Evolutionary conservation across 257 asterid genomes (phyloP).

Genomic region (Leptodermis oblonga): DNA sequence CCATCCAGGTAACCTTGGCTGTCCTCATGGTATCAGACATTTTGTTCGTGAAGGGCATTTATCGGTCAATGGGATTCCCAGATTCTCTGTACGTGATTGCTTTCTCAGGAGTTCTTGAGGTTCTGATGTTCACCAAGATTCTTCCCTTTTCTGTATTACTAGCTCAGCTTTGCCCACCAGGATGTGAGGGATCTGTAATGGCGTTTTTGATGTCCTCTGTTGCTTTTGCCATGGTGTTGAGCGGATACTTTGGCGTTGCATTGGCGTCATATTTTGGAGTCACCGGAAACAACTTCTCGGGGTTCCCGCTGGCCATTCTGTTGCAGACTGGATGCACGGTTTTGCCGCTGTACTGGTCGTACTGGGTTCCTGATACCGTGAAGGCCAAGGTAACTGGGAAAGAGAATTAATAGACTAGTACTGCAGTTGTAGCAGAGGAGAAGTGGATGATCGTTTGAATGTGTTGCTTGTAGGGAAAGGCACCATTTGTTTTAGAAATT

Average conservation of each 20-base stretch:
- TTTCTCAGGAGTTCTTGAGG: slow-evolving; percentile 82
- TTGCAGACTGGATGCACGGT: slow-evolving; percentile 74
- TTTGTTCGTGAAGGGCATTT: slow-evolving; percentile 74
- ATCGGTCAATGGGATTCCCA: slow-evolving; percentile 56
- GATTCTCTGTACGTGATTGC: slow-evolving; percentile 64
- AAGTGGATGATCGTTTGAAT: not conserved
- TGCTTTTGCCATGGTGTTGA: slow-evolving; percentile 67
- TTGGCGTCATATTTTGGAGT: slow-evolving; percentile 59
- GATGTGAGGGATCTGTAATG: slow-evolving; percentile 96
- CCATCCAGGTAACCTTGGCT: slow-evolving; percentile 66
- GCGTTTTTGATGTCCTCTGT: slow-evolving; percentile 85
- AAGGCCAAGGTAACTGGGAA: slow-evolving; percentile 40
- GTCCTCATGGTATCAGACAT: slow-evolving; percentile 63
- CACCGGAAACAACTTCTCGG: slow-evolving; percentile 67
- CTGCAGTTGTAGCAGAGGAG: not conserved
- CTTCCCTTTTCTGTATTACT: slow-evolving; percentile 72
- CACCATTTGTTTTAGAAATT: not conserved
- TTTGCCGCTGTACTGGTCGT: slow-evolving; percentile 61
- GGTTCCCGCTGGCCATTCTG: slow-evolving; percentile 52
- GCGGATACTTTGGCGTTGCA: slow-evolving; percentile 86
- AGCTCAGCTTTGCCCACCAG: slow-evolving; percentile 87
- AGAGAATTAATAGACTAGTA: slow-evolving; percentile 36
- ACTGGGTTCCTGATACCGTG: slow-evolving; percentile 55
- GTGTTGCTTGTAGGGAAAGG: not conserved
- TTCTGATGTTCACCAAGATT: slow-evolving; percentile 68